Evolutionary conservation across 1,139 yeast species (phyloP).

Genomic region (Kodamaea sp.): DNA sequence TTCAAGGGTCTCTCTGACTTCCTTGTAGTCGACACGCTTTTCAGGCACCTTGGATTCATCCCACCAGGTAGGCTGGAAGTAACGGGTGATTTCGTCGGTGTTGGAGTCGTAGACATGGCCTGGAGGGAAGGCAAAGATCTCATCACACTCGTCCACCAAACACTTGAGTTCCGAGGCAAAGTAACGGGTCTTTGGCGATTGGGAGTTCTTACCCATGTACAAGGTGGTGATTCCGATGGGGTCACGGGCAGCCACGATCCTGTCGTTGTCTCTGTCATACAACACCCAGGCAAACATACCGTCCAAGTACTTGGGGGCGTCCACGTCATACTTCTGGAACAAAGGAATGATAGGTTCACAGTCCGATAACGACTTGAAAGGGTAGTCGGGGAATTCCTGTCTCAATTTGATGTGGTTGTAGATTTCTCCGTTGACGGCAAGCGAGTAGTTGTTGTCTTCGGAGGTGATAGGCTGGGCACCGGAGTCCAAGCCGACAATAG

Average conservation of each 20-base stretch:
- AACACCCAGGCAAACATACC: conserved; percentile 98
- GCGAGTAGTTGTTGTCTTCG: conserved; percentile 66
- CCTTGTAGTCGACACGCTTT: conserved; percentile 67
- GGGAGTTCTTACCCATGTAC: conserved; percentile 85
- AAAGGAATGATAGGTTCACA: conserved; percentile 97
- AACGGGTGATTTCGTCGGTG: conserved; percentile 82
- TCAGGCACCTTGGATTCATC: conserved; percentile 74
- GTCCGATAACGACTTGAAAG: conserved; percentile 84
- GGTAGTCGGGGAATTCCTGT: conserved; percentile 68
- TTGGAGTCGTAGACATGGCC: conserved; percentile 95
- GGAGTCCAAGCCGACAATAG: conserved; percentile 91
- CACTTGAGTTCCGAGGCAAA: conserved; percentile 96
- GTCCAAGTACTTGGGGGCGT: conserved; percentile 89
- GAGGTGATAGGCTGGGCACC: conserved; percentile 98
- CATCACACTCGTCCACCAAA: conserved; percentile 91
- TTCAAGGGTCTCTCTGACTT: conserved; percentile 80
- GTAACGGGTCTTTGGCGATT: conserved; percentile 71
- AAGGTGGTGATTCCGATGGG: conserved; percentile 97
- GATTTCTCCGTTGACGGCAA: conserved; percentile 96
- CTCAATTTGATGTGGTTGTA: conserved; percentile 93
- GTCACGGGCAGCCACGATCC: conserved; percentile 95
- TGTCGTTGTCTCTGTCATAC: conserved; percentile 79
- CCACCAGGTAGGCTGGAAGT: conserved; percentile 94
- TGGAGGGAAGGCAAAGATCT: conserved; percentile 93
- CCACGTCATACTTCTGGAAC: conserved; percentile 80